These are phyloP conservation scores for Suhomyces sp. DNA, from an alignment of 805 yeast genomes.

Conservation along the genomic window DNA sequence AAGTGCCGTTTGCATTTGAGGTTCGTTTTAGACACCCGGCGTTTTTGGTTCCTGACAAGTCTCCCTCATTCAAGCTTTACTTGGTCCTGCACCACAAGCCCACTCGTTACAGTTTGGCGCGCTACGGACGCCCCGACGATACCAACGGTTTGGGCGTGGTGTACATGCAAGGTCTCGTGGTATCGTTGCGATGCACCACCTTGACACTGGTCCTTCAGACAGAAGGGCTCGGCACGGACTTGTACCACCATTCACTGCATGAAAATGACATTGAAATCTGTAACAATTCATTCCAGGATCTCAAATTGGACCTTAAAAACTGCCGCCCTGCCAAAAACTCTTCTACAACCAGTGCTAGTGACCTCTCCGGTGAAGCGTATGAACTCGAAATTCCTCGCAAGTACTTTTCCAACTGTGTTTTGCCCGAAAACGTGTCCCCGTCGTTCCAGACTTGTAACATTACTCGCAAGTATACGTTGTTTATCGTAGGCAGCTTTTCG, in stretches of 20 bases:
- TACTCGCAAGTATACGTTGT: constrained; percentile 40
- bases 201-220: constrained; percentile 16
- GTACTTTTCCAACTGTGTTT: constrained; percentile 36
- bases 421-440: constrained; percentile 52
- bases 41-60: constrained; percentile 42
- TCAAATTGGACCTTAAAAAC: constrained; percentile 39
- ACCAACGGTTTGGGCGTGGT: constrained; percentile 48
- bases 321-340: constrained; percentile 27
- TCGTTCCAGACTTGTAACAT: constrained; percentile 57
- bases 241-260: constrained; percentile 26
- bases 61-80: constrained; percentile 33
- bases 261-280: constrained; percentile 27
- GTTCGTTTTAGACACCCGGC: constrained; percentile 48
- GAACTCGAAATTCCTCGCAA: constrained; percentile 46
- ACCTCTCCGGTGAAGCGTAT: constrained; percentile 16
- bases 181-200: constrained; percentile 31
- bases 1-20: constrained; percentile 46
- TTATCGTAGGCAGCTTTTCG: constrained; percentile 29
- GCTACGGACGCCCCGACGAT: constrained; percentile 35
- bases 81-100: constrained; percentile 31
- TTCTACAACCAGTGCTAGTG: constrained; percentile 12
- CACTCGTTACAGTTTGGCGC: constrained; percentile 24
- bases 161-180: constrained; percentile 38
- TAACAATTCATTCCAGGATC: constrained; percentile 31
- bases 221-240: constrained; percentile 8